These are phyloP conservation scores for Sisymbrium irio DNA, from an alignment of 345 rosid species.

Conservation along the genomic window DNA sequence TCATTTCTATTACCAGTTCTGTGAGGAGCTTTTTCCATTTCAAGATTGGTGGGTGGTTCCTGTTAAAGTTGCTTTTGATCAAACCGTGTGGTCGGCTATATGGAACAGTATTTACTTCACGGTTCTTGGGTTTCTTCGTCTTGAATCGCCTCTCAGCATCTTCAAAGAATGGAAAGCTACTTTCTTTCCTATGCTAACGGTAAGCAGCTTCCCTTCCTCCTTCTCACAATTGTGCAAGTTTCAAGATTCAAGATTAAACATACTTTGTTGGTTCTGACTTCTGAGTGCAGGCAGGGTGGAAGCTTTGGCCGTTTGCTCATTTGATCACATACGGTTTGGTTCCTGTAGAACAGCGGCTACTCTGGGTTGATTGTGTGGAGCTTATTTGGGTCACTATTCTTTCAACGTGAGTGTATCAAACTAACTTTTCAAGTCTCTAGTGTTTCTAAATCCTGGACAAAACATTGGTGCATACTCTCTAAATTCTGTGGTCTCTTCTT, in stretches of 20 bases:
- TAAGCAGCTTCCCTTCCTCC: slow-evolving; percentile 36
- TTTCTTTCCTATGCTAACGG: slow-evolving; percentile 85
- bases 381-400: slow-evolving; percentile 99
- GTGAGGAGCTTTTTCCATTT: slow-evolving; percentile 87
- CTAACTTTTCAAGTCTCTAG: neutral
- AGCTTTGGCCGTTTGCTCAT: slow-evolving; percentile 99
- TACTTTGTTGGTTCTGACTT: neutral
- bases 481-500: neutral
- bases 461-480: too few relatives aligned
- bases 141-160: slow-evolving; percentile 71
- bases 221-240: too few relatives aligned
- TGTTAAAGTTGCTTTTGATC: slow-evolving; percentile 81
- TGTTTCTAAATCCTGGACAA: too few relatives aligned
- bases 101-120: slow-evolving; percentile 90
- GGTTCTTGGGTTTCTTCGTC: slow-evolving; percentile 68
- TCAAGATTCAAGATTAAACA: slow-evolving; percentile 19
- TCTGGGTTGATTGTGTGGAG: slow-evolving; percentile 96
- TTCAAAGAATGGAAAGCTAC: slow-evolving; percentile 71
- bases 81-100: slow-evolving; percentile 86
- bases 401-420: slow-evolving; percentile 68
- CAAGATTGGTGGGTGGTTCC: slow-evolving; percentile 99
- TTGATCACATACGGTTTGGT: slow-evolving; percentile 82
- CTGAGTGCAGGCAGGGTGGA: slow-evolving; percentile 90
- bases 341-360: slow-evolving; percentile 94
- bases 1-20: slow-evolving; percentile 86